Evolutionary conservation across 805 yeast species (phyloP).

Genomic region (Kazachstania psychrophila): DNA sequence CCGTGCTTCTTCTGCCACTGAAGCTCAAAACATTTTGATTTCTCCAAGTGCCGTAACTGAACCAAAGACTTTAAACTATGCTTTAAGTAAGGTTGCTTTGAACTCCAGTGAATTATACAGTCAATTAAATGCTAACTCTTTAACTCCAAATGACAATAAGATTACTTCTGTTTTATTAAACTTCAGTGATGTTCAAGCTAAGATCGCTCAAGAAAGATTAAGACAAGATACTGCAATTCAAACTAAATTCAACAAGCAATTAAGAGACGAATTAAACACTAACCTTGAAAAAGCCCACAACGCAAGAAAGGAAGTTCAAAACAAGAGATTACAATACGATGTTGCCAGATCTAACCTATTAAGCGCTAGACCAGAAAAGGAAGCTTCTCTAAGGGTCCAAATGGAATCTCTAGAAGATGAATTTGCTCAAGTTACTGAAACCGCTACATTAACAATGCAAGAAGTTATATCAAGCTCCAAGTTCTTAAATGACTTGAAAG

Average conservation of each 20-base stretch:
- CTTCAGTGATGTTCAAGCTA: conserved; percentile 60
- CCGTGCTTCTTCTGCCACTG: conserved; percentile 67
- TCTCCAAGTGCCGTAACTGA: conserved; percentile 40
- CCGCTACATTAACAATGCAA: conserved; percentile 75
- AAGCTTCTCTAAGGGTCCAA: conserved; percentile 62
- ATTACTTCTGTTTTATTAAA: conserved; percentile 50
- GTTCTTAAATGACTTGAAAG: conserved; percentile 57
- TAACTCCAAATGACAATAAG: conserved; percentile 31
- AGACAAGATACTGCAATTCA: conserved; percentile 71
- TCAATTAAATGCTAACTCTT: conserved; percentile 10
- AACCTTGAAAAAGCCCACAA: conserved; percentile 54
- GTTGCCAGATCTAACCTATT: conserved; percentile 54
- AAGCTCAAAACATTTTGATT: conserved; percentile 64
- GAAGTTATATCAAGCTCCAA: conserved; percentile 64
- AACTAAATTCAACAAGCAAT: conserved; percentile 58
- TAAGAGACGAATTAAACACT: conserved; percentile 51
- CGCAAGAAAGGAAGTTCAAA: conserved; percentile 66
- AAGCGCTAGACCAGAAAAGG: conserved; percentile 49
- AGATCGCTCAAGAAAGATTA: conserved; percentile 72
- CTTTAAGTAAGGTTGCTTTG: conserved; percentile 67
- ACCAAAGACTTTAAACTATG: conserved; percentile 79
- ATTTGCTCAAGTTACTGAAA: conserved; percentile 83
- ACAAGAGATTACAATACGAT: conserved; percentile 70
- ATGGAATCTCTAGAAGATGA: conserved; percentile 84
- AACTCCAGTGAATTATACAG: conserved; percentile 30